Percentiles rank a stretch among this genome's conserved stretches.
Evolutionary conservation across 352 stramenopile genomes (phyloP).

Genomic region (Phytopythium aichiense): DNA sequence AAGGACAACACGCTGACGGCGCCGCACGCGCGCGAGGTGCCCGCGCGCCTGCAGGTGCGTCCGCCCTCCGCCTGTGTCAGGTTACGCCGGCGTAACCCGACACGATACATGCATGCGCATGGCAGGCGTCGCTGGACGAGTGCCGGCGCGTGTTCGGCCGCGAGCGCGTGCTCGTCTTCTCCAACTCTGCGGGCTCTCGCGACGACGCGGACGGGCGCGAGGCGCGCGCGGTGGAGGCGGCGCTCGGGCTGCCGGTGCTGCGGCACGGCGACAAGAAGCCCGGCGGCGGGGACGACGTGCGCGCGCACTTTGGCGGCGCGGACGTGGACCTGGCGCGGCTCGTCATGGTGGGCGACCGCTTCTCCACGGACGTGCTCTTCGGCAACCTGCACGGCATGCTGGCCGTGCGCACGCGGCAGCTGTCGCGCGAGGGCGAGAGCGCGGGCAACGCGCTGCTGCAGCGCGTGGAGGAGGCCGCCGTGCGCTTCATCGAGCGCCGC

Average conservation of each 20-base stretch:
- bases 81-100: too few species aligned
- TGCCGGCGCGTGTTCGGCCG: conserved; percentile 89
- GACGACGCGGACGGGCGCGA: conserved; percentile 88
- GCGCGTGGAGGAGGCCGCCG: conserved; percentile 56
- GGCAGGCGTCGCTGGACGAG: conserved; percentile 52
- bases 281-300: conserved; percentile 83
- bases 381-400: conserved; percentile 95
- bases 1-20: conserved; percentile 97
- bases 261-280: conserved; percentile 94
- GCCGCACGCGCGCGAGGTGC: conserved; percentile 85
- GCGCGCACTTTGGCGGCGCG: conserved; percentile 72
- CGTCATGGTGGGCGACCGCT: conserved; percentile 95
- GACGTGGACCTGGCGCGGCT: conserved; percentile 66
- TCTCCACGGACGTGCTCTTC: conserved; percentile 97
- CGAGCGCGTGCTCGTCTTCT: conserved; percentile 91
- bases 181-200: conserved; percentile 93
- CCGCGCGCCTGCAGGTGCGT: conserved; percentile 54
- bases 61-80: neutral
- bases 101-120: too few species aligned
- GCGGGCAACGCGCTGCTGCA: conserved; percentile 67
- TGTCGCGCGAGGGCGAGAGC: conserved; percentile 59
- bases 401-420: conserved; percentile 93
- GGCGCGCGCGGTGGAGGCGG: conserved; percentile 75
- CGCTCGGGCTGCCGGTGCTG: conserved; percentile 84
- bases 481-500: conserved; percentile 37